phyloP scores from a whole-genome alignment of 305 asterid species.

The Solanum hybrid region DNA sequence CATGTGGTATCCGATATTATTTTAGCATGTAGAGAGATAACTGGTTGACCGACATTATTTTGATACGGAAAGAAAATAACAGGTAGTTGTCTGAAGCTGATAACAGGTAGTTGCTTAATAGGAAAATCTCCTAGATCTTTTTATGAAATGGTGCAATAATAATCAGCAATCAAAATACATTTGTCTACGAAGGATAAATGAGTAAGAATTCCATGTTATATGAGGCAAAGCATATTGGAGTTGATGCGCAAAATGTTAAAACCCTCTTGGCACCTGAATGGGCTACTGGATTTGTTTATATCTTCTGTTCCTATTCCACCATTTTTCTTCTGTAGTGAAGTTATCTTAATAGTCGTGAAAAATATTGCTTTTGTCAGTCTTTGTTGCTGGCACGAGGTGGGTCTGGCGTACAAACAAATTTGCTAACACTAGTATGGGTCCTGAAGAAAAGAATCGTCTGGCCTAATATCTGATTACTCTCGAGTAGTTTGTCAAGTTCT shows the following conservation, averaged over 20 bases:
- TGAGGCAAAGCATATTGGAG: conserved; percentile 1
- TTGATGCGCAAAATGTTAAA: background rate
- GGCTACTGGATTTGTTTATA: background rate
- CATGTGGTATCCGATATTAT: background rate
- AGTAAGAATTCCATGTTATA: background rate
- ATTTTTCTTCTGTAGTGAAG: background rate
- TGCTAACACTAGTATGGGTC: background rate
- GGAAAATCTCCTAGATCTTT: background rate
- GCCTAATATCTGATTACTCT: background rate
- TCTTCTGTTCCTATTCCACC: conserved; percentile 2
- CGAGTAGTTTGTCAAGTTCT: background rate
- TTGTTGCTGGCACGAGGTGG: background rate
- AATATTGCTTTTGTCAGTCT: background rate
- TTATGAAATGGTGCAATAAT: background rate
- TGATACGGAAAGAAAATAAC: background rate
- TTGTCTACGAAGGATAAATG: background rate
- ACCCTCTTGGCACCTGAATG: background rate
- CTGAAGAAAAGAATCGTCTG: background rate
- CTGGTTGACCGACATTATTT: background rate
- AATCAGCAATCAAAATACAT: background rate
- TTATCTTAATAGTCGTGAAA: background rate
- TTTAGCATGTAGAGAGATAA: background rate
- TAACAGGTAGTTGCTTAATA: background rate
- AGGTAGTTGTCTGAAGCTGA: background rate
- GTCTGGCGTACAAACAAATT: background rate